These are phyloP conservation scores for Paramecium caudatum DNA, from an alignment of 73 alveolate genomes.

Conservation along the genomic window DNA sequence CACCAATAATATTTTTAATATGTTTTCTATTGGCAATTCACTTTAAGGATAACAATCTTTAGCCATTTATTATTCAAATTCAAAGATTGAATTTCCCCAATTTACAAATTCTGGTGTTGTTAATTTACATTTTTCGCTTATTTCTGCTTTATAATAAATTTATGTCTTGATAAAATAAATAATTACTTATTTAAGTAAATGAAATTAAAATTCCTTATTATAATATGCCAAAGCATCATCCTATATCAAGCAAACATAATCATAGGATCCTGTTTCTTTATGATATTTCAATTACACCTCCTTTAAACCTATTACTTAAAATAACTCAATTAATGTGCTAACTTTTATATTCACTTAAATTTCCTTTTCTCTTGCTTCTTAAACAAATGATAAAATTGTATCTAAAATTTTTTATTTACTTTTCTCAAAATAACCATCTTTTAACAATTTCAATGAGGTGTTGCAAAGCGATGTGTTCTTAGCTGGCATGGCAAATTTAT, in stretches of 20 bases:
- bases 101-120: slow-evolving; percentile 16
- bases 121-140: background rate
- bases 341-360: background rate
- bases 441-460: background rate
- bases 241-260: background rate
- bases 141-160: slow-evolving; percentile 10
- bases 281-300: background rate
- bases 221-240: background rate
- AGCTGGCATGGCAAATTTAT: slow-evolving; percentile 9
- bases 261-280: background rate
- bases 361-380: background rate
- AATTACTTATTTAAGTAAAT: background rate
- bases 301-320: background rate
- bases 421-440: slow-evolving; percentile 9
- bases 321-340: background rate
- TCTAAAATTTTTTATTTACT: background rate
- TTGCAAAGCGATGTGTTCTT: background rate
- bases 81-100: slow-evolving; percentile 22
- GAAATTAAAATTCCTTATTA: background rate
- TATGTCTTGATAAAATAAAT: background rate
- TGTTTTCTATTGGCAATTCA: background rate
- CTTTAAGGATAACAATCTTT: slow-evolving; percentile 24
- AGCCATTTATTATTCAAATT: background rate
- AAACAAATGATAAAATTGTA: slow-evolving; percentile 14
- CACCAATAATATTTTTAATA: background rate